Evolutionary conservation across 176 grass and related monocot genomes (phyloP), one percentile per base, ranked within the genome.

Genomic region (Stipa capillata): DNA sequence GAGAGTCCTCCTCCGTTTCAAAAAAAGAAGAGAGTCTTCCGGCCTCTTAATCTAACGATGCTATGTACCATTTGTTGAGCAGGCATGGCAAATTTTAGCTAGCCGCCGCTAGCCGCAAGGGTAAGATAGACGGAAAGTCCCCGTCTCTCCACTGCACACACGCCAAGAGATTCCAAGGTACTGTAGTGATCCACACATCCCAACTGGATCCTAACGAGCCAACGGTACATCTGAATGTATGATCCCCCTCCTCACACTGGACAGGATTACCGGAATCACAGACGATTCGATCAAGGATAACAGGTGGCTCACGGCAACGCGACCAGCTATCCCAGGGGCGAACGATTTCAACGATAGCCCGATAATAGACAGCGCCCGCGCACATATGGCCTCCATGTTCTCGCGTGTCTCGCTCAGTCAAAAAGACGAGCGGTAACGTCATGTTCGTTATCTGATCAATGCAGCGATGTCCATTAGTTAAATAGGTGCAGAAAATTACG

Each of bases 361-460:
- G 53, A 31, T 20, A 0, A 17, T 24, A 9, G 6, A 9, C 15
- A 2, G 3, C 11, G 25, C 16, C 11, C 11, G 18, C 21, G 12
- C 8, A 17, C 49, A 29, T n/a, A n/a, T 49, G 74, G 86, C 51
- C 74, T 39, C 80, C 67, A 10, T 67, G 49, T 42, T 8, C 5
- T 18, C 31, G 31, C 57, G 1, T 0, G 80, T 88, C 80, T 44
- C 49, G 1, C 36, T 88, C 80, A 32, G 41, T 40, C 3, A 40
- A 78, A 83, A 52, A 18, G 71, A 51, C 39, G 54, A 45, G 10
- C 29, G 63, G 67, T 40, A 27, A 18, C 81, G 39, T 84, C 86
- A 51, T 74, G 86, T 73, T 73, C 67, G 74, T 88, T 79, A 79
- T 84, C 74, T 59, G 79, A 88, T 88, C 48, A 84, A 79, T 79